Evolutionary conservation across 2,329 filamentous ascomycete genomes (phyloP), one percentile per base, ranked within the genome.

Genomic region (Huntiella moniliformis): DNA sequence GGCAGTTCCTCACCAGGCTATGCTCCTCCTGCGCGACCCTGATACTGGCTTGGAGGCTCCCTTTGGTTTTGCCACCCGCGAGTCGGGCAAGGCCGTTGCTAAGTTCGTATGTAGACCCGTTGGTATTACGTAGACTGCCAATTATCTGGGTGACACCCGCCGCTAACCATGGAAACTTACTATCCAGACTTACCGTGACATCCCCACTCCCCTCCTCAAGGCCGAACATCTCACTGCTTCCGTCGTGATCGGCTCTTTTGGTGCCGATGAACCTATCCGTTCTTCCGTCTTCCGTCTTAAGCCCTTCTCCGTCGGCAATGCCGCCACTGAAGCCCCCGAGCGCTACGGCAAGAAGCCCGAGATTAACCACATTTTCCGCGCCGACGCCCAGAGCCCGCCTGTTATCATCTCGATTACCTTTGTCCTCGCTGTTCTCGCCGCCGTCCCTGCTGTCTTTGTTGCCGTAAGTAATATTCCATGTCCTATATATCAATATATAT

Each of bases 311-410:
- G 79, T 88, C 57, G 60, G 77, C 44, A 73, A 70, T 55, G 62
- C 67, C 3, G 69, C 81, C 47, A 73, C 77, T 56, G 72, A 82
- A 55, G 67, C 74, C 54, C 77, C 83, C 7, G 63, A 87, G 53
- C 80, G 88, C 63, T 96, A 94, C 63, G 82, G 81, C 58, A 82
- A 84, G 65, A 74, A 78, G 53, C 67, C 75, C 7, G 82, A 92
- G 63, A 95, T 98, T 58, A 74, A 84, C 66, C 91, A 98, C 67
- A 82, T 81, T 55, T 98, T 96, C 76, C 77, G 76, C 52, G 62
- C 69, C 11, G 85, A 88, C 56, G 76, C 86, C 38, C 74, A 73
- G 62, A 94, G 76, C 61, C 86, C 87, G 16, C 82, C 85, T 40
- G 76, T 77, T 61, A 59, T 91, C 51, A 73, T 96, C 52, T 88